Conservation (phyloP, 768 basidiomycete genomes). For the Mycena kentingensis region DNA sequence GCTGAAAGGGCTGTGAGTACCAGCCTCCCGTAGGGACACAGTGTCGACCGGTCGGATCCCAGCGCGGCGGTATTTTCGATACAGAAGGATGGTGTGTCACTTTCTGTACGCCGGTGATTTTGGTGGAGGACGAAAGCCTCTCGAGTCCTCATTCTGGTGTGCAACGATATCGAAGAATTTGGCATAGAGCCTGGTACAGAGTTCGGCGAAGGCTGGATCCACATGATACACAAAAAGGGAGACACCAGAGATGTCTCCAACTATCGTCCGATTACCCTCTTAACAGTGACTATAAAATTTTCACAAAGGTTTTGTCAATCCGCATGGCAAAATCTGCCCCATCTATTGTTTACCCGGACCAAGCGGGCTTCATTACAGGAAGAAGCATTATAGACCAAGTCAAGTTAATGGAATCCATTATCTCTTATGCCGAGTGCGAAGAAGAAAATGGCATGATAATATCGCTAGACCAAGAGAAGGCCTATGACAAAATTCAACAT, state of each 20-base stretch:
- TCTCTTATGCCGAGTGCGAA: slow-evolving; percentile 1
- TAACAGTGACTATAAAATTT: slow-evolving; percentile 34
- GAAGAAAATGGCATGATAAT: slow-evolving; percentile 14
- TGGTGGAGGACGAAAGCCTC: too few species aligned
- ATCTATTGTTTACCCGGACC: slow-evolving; percentile 21
- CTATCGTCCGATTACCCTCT: slow-evolving; percentile 3
- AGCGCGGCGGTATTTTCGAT: too few species aligned
- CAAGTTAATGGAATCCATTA: slow-evolving; percentile 14
- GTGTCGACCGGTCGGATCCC: too few species aligned
- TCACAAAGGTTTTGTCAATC: slow-evolving; percentile 25
- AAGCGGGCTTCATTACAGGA: slow-evolving; percentile 27
- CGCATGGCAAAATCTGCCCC: slow-evolving; percentile 12
- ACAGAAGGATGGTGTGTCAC: too few species aligned
- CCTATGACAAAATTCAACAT: too few species aligned
- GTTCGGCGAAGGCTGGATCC: slow-evolving; percentile 1
- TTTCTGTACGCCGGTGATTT: too few species aligned
- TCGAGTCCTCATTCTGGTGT: not conserved
- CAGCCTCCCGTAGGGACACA: too few species aligned
- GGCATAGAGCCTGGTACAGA: not conserved
- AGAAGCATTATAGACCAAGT: slow-evolving; percentile 25
- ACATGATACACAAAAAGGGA: slow-evolving; percentile 1
- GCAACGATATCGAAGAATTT: slow-evolving; percentile 1
- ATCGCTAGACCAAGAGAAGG: too few species aligned
- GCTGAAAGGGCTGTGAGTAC: too few species aligned
- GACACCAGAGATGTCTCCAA: not conserved